Conservation (phyloP, 2,329 filamentous ascomycete species). For the Dactylellina cionopaga region DNA sequence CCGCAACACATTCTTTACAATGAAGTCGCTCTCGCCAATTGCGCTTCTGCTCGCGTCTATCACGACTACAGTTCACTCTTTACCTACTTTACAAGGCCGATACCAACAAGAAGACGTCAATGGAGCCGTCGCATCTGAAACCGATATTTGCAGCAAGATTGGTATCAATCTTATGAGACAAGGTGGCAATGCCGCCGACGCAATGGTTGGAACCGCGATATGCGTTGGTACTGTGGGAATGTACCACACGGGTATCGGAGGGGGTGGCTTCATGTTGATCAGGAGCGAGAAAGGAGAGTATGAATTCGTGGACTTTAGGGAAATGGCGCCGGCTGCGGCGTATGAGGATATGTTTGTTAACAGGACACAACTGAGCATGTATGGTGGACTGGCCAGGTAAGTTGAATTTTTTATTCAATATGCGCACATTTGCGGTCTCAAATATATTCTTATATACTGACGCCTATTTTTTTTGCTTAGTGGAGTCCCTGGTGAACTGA, state of each 20-base stretch:
- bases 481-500: slow-evolving; percentile 67
- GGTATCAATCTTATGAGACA: slow-evolving; percentile 71
- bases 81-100: slow-evolving; percentile 4
- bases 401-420: slow-evolving; percentile 15
- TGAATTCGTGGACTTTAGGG: slow-evolving; percentile 88
- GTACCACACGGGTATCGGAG: slow-evolving; percentile 73
- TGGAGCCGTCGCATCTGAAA: slow-evolving; percentile 78
- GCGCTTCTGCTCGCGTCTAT: slow-evolving; percentile 23
- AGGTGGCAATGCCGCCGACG: slow-evolving; percentile 79
- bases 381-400: slow-evolving; percentile 75
- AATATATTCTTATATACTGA: slow-evolving; percentile 1
- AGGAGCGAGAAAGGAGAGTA: slow-evolving; percentile 77
- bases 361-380: slow-evolving; percentile 73
- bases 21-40: slow-evolving; percentile 33
- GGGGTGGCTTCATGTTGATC: slow-evolving; percentile 89
- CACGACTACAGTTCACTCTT: slow-evolving; percentile 1
- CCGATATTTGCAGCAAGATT: slow-evolving; percentile 73
- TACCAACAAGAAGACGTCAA: slow-evolving; percentile 23
- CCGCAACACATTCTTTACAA: slow-evolving; percentile 20
- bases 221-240: slow-evolving; percentile 77
- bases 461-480: slow-evolving; percentile 59
- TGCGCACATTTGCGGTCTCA: not conserved
- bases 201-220: slow-evolving; percentile 76
- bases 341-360: slow-evolving; percentile 85
- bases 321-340: slow-evolving; percentile 83